Conservation (phyloP, 805 yeast species). For the Candida qinlingensis region DNA sequence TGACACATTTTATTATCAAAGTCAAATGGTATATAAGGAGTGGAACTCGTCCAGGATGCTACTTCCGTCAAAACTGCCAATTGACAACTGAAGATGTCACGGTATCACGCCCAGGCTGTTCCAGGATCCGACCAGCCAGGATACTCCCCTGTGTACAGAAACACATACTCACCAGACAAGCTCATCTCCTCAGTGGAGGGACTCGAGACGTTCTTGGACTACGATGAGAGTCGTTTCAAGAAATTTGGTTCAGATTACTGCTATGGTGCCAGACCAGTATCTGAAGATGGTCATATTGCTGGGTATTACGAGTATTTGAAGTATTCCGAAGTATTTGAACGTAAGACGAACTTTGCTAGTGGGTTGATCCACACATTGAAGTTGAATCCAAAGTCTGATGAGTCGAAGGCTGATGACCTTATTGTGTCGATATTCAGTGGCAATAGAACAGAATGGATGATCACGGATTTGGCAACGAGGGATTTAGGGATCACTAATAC, state of each 20-base stretch:
- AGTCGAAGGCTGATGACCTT: slow-evolving; percentile 26
- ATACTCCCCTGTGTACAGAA: slow-evolving; percentile 40
- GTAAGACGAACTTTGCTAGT: slow-evolving; percentile 43
- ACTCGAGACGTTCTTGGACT: slow-evolving; percentile 31
- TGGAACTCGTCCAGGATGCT: too few species aligned
- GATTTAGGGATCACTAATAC: slow-evolving; percentile 36
- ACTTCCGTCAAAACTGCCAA: too few species aligned
- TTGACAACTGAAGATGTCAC: background rate
- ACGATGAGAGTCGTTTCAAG: slow-evolving; percentile 34
- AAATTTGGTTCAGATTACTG: slow-evolving; percentile 25
- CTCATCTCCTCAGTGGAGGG: slow-evolving; percentile 24
- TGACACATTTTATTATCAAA: too few species aligned
- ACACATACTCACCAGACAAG: slow-evolving; percentile 20
- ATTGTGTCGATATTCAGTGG: slow-evolving; percentile 47
- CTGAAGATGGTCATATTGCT: slow-evolving; percentile 21
- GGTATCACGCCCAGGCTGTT: slow-evolving; percentile 2
- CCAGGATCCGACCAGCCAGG: slow-evolving; percentile 28
- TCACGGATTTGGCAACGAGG: slow-evolving; percentile 51
- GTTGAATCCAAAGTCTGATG: slow-evolving; percentile 5
- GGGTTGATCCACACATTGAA: slow-evolving; percentile 36
- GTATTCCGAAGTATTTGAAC: slow-evolving; percentile 33
- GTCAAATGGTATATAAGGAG: too few species aligned
- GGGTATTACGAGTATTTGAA: slow-evolving; percentile 32
- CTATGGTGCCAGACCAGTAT: slow-evolving; percentile 16
- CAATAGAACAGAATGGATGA: slow-evolving; percentile 58